A percentile compares a stretch with the other conserved stretches of the same genome.
Evolutionary conservation across 345 rosid genomes (phyloP).

Genomic region (Cardamine resedifolia): DNA sequence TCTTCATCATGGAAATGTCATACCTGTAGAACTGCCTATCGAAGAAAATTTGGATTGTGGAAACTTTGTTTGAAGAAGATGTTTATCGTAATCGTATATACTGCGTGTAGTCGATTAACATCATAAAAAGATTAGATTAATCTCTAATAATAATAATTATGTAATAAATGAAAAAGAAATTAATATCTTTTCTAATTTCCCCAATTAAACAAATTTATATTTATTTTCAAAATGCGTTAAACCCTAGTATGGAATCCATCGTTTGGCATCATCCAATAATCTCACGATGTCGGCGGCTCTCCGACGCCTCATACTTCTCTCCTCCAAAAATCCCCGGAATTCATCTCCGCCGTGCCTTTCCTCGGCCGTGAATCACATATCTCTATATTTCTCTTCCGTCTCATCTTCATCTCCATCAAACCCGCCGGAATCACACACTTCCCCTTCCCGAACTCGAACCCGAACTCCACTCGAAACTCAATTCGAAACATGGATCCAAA

Average conservation of each 20-base stretch:
- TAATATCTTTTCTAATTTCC: not conserved
- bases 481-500: slow-evolving; percentile 80
- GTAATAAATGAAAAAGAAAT: too few species aligned
- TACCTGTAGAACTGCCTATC: too few species aligned
- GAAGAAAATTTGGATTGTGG: too few species aligned
- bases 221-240: not conserved
- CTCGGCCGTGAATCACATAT: slow-evolving; percentile 24
- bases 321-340: slow-evolving; percentile 1
- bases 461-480: slow-evolving; percentile 74
- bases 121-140: too few species aligned
- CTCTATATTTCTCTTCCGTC: slow-evolving; percentile 25
- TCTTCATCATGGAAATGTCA: too few species aligned
- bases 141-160: too few species aligned
- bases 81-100: too few species aligned
- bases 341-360: slow-evolving; percentile 16
- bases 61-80: too few species aligned
- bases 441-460: slow-evolving; percentile 42
- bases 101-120: too few species aligned
- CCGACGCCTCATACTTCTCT: slow-evolving; percentile 39
- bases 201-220: not conserved
- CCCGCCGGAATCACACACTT: slow-evolving; percentile 20
- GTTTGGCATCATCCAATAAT: too few species aligned
- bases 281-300: slow-evolving; percentile 37
- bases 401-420: slow-evolving; percentile 11
- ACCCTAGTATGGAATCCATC: not conserved